Base-by-base conservation (phyloP, 192 early-diverging fungal species). In the Backusella tarrabulga region DNA sequence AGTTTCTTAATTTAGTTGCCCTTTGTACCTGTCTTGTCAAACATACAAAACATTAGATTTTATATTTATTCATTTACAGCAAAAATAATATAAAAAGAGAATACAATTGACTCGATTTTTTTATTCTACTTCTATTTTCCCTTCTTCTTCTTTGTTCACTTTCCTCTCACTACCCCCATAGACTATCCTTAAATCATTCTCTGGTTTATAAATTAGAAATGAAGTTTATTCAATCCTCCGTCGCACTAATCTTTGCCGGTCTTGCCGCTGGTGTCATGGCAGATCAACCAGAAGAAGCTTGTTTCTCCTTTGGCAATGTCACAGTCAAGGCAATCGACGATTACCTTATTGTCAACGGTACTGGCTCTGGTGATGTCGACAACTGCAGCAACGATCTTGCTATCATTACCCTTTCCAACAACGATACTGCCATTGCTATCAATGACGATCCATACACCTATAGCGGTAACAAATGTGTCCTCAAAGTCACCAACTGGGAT, bases 1-100 rank as follows among this genome's bases (percentile, higher is more conserved):
- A 63, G 4, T 63, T 63, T 63, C 56, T 63, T 63, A 63, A 63
- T 63, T 63, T 63, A 63, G 56, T 12, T 29, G 29, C 29, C 11
- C 56, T 63, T 60, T 63, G 56, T 63, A 63, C 56, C 9, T 63
- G 56, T 63, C 56, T 63, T 63, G 56, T 63, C 56, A 63, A 63
- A 63, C 56, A 63, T 63, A 29, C 26, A 63, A 29, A 63, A 63
- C 21, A 29, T 29, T 63, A 23, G 42, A 50, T 50, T 50, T 63
- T 63, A 32, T 63, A 12, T 63, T 63, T 63, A 21, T 60, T 60
- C 11, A 63, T 26, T 63, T 23, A 14, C 56, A 63, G 23, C 56
- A 23, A 8, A 40, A 54, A 14, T 9, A 60, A 63, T 63, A 63
- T 63, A 63, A 12, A 54, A 63, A 63, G 56, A 63, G 56, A n/a